Conservation (phyloP, 371 early-diverging fungal species). For the Sporodiniella umbellata region DNA sequence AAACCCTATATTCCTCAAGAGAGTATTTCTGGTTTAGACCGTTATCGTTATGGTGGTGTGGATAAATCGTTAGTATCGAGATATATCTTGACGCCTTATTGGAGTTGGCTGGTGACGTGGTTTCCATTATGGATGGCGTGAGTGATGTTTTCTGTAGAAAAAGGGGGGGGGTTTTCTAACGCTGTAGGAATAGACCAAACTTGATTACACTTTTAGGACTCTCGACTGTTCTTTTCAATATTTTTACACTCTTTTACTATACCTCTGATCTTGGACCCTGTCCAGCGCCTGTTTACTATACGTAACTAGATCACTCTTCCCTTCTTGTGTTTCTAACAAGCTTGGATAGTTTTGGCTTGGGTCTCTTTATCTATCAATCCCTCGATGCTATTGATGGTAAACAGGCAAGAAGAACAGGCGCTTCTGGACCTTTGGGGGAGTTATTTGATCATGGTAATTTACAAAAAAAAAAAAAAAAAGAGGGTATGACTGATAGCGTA, state of each 20-base stretch:
- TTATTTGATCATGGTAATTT: conserved; percentile 86
- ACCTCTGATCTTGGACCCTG: conserved; percentile 78
- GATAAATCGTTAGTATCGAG: conserved; percentile 90
- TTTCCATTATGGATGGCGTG: conserved; percentile 94
- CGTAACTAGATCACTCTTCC: conserved; percentile 16
- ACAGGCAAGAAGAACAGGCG: conserved; percentile 94
- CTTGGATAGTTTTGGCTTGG: conserved; percentile 73
- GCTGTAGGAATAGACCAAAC: conserved; percentile 79
- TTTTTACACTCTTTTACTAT: conserved; percentile 67
- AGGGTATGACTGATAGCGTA: neutral
- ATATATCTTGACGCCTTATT: conserved; percentile 86
- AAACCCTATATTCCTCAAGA: conserved; percentile 36
- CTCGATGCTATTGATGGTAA: conserved; percentile 98
- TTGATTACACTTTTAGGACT: conserved; percentile 95
- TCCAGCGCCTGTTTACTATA: conserved; percentile 86
- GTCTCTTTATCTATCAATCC: conserved; percentile 92
- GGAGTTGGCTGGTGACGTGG: conserved; percentile 82
- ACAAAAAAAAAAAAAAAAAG: neutral
- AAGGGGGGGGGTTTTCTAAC: neutral
- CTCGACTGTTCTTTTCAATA: conserved; percentile 73
- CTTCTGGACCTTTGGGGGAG: conserved; percentile 92
- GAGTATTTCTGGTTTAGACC: conserved; percentile 57
- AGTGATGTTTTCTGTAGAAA: too few relatives aligned
- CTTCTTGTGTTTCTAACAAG: neutral
- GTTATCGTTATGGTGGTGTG: conserved; percentile 79